A percentile compares a stretch with the other conserved stretches of the same genome.
Evolutionary conservation across 495 filamentous ascomycete species (phyloP).

Genomic region (Immersiella caudata): DNA sequence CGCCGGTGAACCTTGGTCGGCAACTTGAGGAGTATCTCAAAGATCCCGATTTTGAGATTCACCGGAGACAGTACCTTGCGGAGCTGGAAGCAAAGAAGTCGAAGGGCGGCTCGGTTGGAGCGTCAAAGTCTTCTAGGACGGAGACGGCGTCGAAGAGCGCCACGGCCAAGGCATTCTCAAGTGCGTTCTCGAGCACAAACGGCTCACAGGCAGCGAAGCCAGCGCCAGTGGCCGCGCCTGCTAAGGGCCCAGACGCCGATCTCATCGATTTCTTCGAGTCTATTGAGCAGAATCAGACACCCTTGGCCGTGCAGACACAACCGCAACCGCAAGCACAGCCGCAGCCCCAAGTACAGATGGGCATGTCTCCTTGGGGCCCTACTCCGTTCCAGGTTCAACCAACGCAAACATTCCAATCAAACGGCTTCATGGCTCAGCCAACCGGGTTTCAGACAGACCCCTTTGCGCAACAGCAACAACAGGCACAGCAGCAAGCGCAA

Average conservation of each 20-base stretch:
- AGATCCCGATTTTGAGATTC: constrained; percentile 94
- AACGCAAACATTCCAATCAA: constrained; percentile 50
- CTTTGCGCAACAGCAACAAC: constrained; percentile 56
- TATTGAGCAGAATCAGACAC: constrained; percentile 89
- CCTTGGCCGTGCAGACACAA: constrained; percentile 57
- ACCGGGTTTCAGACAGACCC: constrained; percentile 54
- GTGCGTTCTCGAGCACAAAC: constrained; percentile 39
- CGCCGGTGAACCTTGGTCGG: constrained; percentile 83
- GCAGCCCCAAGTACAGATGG: constrained; percentile 36
- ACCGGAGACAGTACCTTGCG: constrained; percentile 85
- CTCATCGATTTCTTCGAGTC: constrained; percentile 99
- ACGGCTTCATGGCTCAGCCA: constrained; percentile 52
- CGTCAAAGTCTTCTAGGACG: constrained; percentile 38
- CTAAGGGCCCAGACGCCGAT: constrained; percentile 72
- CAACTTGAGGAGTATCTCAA: constrained; percentile 94
- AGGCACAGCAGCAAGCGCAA: constrained; percentile 41
- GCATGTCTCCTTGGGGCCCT: constrained; percentile 38
- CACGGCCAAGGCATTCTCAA: constrained; percentile 43
- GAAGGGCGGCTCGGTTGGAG: constrained; percentile 44
- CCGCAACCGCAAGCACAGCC: constrained; percentile 33
- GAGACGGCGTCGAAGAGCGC: constrained; percentile 40
- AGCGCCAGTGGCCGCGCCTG: constrained; percentile 37
- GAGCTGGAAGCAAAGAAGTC: constrained; percentile 80
- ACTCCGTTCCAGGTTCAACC: constrained; percentile 38
- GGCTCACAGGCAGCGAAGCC: constrained; percentile 19